Evolutionary conservation across 768 basidiomycete species (phyloP), one percentile per base, ranked within the genome.

Genomic region (Leccinum arenicola): DNA sequence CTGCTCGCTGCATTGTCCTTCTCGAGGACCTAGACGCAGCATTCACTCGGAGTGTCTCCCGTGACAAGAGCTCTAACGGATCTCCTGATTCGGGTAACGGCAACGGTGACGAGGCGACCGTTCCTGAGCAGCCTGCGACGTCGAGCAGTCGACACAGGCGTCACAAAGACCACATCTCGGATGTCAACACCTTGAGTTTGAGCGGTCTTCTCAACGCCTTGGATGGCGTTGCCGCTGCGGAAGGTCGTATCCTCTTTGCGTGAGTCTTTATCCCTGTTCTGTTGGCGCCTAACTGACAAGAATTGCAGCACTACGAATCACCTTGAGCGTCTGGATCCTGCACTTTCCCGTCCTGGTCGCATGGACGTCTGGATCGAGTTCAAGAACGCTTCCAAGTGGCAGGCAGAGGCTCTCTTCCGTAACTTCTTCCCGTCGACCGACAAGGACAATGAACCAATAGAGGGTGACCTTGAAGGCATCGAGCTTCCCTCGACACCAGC

Each of bases 331-430:
- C 82, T 96, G 1, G 94, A 96, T 65, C 91, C 93, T 4, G 94
- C 94, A 0, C 83, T 96, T 11, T 90, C 87, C n/a, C 87, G 94
- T 55, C 92, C 94, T 6, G 94, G 94, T 17, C 88, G 90, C 29
- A 91, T 92, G 89, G 94, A 95, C 67, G 90, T 96, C 8, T 92
- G 91, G 86, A 82, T 95, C 50, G 90, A 93, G 72, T 95, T 95
- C 78, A 89, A 87, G 78, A 87, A 90, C 61, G 88, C 93, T 35
- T 88, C 85, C 60, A 87, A 86, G 64, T 87, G 86, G 83, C 92
- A 95, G 69, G 91, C 91, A 1, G 89, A 93, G 72, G 85, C 84
- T 21, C 80, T 94, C 45, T 94, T 93, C 84, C 83, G 88, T 61
- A 93, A 93, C 74, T 94, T 94, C 76, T 94, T 93, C 86, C 92